Percentiles rank a stretch among this genome's conserved stretches.
Conservation (phyloP, 2,329 filamentous ascomycete species). For the Dendrostoma leiphaemia region DNA sequence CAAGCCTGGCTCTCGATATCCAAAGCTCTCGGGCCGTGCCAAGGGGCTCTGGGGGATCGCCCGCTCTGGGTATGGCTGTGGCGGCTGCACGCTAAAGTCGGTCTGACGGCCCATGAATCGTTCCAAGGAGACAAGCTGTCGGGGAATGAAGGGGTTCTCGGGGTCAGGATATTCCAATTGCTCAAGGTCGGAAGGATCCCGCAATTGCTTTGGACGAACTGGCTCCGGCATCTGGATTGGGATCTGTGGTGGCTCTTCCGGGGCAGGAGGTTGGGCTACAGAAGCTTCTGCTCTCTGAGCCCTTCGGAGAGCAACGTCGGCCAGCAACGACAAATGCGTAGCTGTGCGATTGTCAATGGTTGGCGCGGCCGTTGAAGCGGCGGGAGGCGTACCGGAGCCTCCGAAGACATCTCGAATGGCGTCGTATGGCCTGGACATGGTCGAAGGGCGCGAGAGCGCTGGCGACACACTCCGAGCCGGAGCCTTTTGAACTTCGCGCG, state of each 20-base stretch:
- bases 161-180: constrained; percentile 14
- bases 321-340: constrained; percentile 5
- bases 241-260: constrained; percentile 8
- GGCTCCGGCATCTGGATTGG: constrained; percentile 19
- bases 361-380: constrained; percentile 18
- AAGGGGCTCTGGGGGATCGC: constrained; percentile 12
- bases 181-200: constrained; percentile 16
- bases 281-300: background rate
- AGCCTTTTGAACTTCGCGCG: constrained; percentile 12
- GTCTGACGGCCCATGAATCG: constrained; percentile 11
- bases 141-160: constrained; percentile 8
- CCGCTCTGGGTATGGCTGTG: constrained; percentile 10
- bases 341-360: constrained; percentile 1
- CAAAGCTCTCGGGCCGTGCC: constrained; percentile 13
- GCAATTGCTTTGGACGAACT: constrained; percentile 15
- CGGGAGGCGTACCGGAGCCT: constrained; percentile 27
- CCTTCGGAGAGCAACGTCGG: constrained; percentile 5
- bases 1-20: constrained; percentile 9
- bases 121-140: constrained; percentile 7
- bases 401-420: constrained; percentile 43
- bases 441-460: constrained; percentile 17
- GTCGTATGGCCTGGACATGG: constrained; percentile 40
- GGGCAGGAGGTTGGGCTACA: background rate
- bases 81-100: constrained; percentile 1
- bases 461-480: constrained; percentile 12